Conservation (phyloP, 306 rosid genomes). For the Citrullus mucosospermus region DNA sequence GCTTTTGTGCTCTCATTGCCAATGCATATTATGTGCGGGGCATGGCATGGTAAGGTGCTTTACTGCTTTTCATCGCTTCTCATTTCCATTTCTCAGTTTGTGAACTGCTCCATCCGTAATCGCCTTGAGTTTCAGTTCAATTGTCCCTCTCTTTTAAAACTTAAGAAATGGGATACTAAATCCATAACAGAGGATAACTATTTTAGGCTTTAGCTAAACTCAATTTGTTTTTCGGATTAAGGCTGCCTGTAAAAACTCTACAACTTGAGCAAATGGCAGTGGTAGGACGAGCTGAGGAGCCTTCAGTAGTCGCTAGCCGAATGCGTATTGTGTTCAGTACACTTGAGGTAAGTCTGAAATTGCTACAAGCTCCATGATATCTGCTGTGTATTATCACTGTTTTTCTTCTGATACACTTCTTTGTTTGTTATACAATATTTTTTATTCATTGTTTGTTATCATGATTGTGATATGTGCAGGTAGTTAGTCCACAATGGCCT, state of each 20-base stretch:
- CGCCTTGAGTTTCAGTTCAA: background rate
- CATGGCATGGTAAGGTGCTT: conserved; percentile 87
- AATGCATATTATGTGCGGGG: conserved; percentile 86
- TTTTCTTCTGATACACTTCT: background rate
- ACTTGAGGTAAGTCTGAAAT: conserved; percentile 61
- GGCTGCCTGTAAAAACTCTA: conserved; percentile 97
- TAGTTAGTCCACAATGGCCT: conserved; percentile 96
- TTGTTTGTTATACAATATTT: background rate
- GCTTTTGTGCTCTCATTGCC: conserved; percentile 90
- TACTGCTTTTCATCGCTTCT: background rate
- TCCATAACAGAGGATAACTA: background rate
- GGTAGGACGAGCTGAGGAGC: conserved; percentile 73
- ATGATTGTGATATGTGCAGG: conserved; percentile 35
- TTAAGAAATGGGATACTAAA: background rate
- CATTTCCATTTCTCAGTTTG: background rate
- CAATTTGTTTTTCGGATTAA: conserved; percentile 17
- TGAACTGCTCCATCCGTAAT: background rate
- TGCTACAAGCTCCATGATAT: background rate
- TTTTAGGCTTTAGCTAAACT: background rate
- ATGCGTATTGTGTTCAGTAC: conserved; percentile 85
- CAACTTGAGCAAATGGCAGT: conserved; percentile 95
- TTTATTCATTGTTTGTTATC: background rate
- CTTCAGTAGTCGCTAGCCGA: conserved; percentile 87
- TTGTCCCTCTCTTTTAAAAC: background rate
- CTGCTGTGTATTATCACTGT: background rate